phyloP scores from a whole-genome alignment of 805 yeast genomes.

The Pichia occidentalis region DNA sequence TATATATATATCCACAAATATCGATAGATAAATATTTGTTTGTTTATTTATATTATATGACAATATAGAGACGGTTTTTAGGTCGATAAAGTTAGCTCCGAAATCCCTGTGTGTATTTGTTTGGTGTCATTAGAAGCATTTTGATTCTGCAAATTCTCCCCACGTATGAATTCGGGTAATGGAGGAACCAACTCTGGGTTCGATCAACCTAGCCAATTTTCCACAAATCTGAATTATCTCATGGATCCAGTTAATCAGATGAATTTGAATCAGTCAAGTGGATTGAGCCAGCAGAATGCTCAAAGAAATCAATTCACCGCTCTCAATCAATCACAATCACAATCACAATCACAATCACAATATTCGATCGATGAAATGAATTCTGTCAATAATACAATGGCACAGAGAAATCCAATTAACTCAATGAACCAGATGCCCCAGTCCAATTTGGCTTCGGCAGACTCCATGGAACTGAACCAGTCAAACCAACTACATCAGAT shows the following conservation, averaged over 20 bases:
- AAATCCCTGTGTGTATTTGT: no score
- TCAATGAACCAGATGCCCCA: neutral
- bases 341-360: neutral
- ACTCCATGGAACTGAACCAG: neutral
- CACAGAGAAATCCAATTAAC: neutral
- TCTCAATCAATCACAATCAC: no score
- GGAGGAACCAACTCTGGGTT: neutral
- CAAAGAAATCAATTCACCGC: no score
- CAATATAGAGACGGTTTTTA: no score
- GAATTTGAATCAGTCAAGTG: neutral
- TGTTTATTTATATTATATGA: no score
- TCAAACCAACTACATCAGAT: no score
- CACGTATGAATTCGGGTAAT: neutral
- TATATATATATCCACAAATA: no score
- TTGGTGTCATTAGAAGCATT: no score
- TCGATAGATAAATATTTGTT: no score
- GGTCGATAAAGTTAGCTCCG: no score
- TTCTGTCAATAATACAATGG: neutral
- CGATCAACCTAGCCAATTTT: neutral
- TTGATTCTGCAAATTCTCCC: no score
- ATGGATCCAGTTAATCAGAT: conserved; percentile 2
- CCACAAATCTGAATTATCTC: neutral
- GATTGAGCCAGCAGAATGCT: neutral
- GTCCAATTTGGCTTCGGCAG: no score
- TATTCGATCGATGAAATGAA: neutral